phyloP scores from a whole-genome alignment of 2,329 filamentous ascomycete genomes.

The Aspergillus persii region DNA sequence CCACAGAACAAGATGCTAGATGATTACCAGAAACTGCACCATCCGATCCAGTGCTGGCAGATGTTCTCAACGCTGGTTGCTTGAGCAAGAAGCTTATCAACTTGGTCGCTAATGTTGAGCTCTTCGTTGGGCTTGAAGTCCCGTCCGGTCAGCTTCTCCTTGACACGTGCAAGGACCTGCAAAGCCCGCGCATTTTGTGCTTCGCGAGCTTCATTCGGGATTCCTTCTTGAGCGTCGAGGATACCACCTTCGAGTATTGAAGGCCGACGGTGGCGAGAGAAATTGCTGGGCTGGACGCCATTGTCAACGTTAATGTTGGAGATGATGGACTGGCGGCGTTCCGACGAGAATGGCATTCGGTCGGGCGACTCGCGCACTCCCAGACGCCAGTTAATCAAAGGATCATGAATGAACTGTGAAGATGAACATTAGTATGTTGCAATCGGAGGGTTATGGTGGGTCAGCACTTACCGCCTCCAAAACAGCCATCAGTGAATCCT shows the following conservation, averaged over 20 bases:
- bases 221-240: constrained; percentile 42
- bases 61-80: constrained; percentile 96
- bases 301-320: constrained; percentile 46
- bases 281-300: constrained; percentile 63
- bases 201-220: constrained; percentile 56
- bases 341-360: constrained; percentile 58
- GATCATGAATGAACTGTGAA: constrained; percentile 91
- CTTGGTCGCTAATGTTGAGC: constrained; percentile 79
- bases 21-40: constrained; percentile 93
- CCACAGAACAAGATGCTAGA: constrained; percentile 7
- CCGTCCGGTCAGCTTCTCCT: constrained; percentile 90
- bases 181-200: constrained; percentile 90
- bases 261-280: constrained; percentile 62
- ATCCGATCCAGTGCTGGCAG: constrained; percentile 98
- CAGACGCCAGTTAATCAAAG: constrained; percentile 95
- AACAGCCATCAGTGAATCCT: constrained; percentile 97
- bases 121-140: constrained; percentile 89
- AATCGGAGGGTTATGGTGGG: neutral
- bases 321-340: constrained; percentile 60
- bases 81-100: constrained; percentile 91
- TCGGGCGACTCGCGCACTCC: constrained; percentile 61
- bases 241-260: constrained; percentile 64
- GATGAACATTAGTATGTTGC: constrained; percentile 19
- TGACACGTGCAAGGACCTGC: constrained; percentile 86
- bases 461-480: constrained; percentile 79